These are phyloP conservation scores for Globisporangium okanoganense DNA, from an alignment of 352 stramenopile species.

Conservation along the genomic window DNA sequence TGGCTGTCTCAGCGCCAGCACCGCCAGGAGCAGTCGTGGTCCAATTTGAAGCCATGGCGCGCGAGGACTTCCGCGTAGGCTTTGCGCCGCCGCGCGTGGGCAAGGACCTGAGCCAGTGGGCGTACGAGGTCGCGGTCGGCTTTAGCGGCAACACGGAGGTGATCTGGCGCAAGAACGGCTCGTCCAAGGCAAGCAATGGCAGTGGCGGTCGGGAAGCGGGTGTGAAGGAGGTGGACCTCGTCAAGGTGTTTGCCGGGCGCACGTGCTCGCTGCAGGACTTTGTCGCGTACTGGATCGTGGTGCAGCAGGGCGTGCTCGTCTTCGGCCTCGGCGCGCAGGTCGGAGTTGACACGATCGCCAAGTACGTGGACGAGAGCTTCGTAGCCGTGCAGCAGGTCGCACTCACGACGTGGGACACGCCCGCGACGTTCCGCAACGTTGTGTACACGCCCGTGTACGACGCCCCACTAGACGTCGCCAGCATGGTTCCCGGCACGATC, in stretches of 20 bases:
- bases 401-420: conserved; percentile 67
- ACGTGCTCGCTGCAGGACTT: conserved; percentile 59
- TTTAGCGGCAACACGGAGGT: conserved; percentile 76
- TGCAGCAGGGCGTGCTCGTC: conserved; percentile 35
- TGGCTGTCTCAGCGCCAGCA: conserved; percentile 2
- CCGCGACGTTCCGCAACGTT: conserved; percentile 46
- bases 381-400: conserved; percentile 38
- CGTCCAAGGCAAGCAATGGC: background rate
- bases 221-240: conserved; percentile 47
- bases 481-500: conserved; percentile 42
- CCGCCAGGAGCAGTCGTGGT: conserved; percentile 39
- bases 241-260: conserved; percentile 59
- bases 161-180: conserved; percentile 51
- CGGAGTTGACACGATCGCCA: conserved; percentile 54
- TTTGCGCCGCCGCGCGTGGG: conserved; percentile 33
- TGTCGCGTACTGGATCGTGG: conserved; percentile 69
- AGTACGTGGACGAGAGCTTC: conserved; percentile 36
- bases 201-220: conserved; percentile 13
- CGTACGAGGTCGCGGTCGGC: conserved; percentile 62
- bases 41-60: conserved; percentile 62
- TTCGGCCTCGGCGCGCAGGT: conserved; percentile 48
- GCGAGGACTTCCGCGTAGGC: conserved; percentile 65
- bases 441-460: conserved; percentile 33
- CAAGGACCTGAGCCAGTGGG: conserved; percentile 31
- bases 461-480: conserved; percentile 29